A percentile compares a stretch with the other conserved stretches of the same genome.
These are phyloP conservation scores for Debaryomycetaceae sp. DNA, from an alignment of 1,139 yeast species.

Conservation along the genomic window DNA sequence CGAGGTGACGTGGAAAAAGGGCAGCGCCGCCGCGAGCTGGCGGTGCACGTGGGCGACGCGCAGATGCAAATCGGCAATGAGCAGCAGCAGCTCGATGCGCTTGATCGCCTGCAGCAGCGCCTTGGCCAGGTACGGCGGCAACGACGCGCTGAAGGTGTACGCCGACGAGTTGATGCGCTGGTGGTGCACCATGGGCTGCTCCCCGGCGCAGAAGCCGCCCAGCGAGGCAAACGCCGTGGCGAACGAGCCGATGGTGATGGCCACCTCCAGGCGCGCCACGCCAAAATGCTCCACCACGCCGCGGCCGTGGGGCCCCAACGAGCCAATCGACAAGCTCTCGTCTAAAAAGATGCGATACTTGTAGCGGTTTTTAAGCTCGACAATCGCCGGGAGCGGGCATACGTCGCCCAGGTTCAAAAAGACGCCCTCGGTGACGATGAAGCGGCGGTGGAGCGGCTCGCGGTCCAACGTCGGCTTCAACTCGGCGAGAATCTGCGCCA, in stretches of 20 bases:
- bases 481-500: constrained; percentile 63
- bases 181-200: constrained; percentile 77
- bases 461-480: constrained; percentile 60
- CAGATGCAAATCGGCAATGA: constrained; percentile 26
- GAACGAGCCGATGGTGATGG: constrained; percentile 83
- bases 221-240: constrained; percentile 82
- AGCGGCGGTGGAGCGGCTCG: constrained; percentile 79
- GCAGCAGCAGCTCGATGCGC: constrained; percentile 32
- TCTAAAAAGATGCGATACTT: constrained; percentile 85
- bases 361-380: constrained; percentile 72
- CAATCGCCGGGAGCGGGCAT: constrained; percentile 64
- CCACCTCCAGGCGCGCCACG: constrained; percentile 64
- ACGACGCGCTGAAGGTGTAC: constrained; percentile 89
- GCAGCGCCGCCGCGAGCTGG: constrained; percentile 11
- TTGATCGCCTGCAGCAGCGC: constrained; percentile 62
- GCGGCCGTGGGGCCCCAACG: constrained; percentile 81
- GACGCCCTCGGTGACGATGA: constrained; percentile 86
- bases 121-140: constrained; percentile 87
- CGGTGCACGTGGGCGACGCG: constrained; percentile 18
- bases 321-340: constrained; percentile 83
- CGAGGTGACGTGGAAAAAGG: constrained; percentile 33
- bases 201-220: constrained; percentile 95
- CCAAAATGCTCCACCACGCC: constrained; percentile 75
- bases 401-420: constrained; percentile 81
- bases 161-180: constrained; percentile 89